phyloP scores from a whole-genome alignment of 257 asterid species.

The Nicotiana benthamiana region DNA sequence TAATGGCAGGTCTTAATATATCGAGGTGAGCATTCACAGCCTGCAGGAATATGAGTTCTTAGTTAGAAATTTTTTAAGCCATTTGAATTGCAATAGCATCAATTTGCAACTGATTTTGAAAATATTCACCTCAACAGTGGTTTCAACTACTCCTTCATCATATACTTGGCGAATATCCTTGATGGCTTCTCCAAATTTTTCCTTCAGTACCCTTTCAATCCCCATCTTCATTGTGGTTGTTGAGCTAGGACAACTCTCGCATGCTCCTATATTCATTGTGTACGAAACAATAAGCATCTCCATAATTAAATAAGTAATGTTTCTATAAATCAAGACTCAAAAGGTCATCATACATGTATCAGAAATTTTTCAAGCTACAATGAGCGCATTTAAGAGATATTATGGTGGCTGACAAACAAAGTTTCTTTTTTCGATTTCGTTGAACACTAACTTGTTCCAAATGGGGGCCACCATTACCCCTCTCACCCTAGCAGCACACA shows the following conservation, averaged over 20 bases:
- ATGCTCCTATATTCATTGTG: conserved; percentile 46
- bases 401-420: not conserved
- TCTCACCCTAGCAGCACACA: not conserved
- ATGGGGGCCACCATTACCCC: not conserved
- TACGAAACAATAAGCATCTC: not conserved
- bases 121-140: conserved; percentile 55
- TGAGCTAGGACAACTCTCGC: conserved; percentile 87
- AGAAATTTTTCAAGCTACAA: not conserved
- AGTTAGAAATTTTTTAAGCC: not conserved
- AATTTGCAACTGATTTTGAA: not conserved
- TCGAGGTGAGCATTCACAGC: conserved; percentile 76
- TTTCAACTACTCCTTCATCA: conserved; percentile 31
- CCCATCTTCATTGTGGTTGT: conserved; percentile 96
- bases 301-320: not conserved
- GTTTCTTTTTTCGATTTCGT: not conserved
- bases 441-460: not conserved
- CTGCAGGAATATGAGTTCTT: conserved; percentile 28
- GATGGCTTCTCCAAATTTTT: conserved; percentile 75
- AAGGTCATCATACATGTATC: not conserved
- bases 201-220: conserved; percentile 75
- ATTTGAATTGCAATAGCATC: not conserved
- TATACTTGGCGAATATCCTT: conserved; percentile 73
- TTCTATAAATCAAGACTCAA: not conserved
- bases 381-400: not conserved
- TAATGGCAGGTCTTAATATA: conserved; percentile 75